Evolutionary conservation across 192 early-diverging fungal genomes (phyloP).

Genomic region (Gonapodya prolifera): DNA sequence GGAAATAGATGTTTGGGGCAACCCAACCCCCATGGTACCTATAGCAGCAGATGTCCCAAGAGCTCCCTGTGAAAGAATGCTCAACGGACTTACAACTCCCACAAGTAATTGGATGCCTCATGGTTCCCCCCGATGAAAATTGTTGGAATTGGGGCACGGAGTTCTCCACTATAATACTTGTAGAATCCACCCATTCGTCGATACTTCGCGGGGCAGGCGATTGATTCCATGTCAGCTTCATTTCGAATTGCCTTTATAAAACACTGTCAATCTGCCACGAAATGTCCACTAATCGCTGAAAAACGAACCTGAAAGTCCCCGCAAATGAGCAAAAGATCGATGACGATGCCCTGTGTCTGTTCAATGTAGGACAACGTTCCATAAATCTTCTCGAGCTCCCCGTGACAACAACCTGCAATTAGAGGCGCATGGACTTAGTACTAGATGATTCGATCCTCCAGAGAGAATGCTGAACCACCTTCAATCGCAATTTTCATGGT

Average conservation of each 20-base stretch:
- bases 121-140: constrained; percentile 99
- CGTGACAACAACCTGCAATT: constrained; percentile 94
- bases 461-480: no score
- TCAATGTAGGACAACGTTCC: constrained; percentile 49
- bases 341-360: constrained; percentile 36
- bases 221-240: constrained; percentile 55
- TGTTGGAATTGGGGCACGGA: constrained; percentile 68
- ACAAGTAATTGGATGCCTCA: constrained; percentile 85
- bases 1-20: constrained; percentile 3
- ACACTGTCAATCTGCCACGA: not conserved
- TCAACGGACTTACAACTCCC: constrained; percentile 64
- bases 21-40: constrained; percentile 10
- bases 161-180: constrained; percentile 83
- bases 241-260: constrained; percentile 66
- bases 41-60: not conserved
- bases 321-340: constrained; percentile 91
- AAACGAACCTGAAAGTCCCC: constrained; percentile 82
- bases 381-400: constrained; percentile 86
- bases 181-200: constrained; percentile 72
- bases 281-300: not conserved
- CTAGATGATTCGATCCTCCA: no score
- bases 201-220: constrained; percentile 82
- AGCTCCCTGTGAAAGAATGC: not conserved
- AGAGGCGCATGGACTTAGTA: constrained; percentile 14
- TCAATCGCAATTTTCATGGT: not conserved